Evolutionary conservation across 495 filamentous ascomycete genomes (phyloP), one percentile per base, ranked within the genome.

Genomic region (Neurospora sp.): DNA sequence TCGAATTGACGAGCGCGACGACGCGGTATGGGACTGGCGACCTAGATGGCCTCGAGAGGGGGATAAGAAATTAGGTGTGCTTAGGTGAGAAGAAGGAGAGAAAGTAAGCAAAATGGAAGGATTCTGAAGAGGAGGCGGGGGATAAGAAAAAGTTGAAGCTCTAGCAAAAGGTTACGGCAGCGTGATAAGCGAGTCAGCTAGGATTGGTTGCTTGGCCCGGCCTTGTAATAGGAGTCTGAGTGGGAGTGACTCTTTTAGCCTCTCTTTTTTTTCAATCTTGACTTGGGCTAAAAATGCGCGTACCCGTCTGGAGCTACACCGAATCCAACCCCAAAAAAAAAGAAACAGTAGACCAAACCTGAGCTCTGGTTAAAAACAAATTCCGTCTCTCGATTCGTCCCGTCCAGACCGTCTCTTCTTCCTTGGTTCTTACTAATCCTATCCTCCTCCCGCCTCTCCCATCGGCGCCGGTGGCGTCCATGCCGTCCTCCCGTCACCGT

Each of bases 1-100:
- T 73, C 75, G 73, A 76, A 79, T 82, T 76, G 78, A 72, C 72
- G 72, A 73, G 75, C 74, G 68, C 38, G 72, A 61, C 44, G 70
- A 47, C 40, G 69, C 39, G 47, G 27, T 65, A 65, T 22, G 71
- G 40, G 42, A 70, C 38, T 9, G 71, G 59, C 38, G 39, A 71
- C 31, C n/a, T 37, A 38, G 27, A 59, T 27, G 39, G 47, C 37
- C 44, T 42, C 12, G 45, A 40, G 68, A 74, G 70, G 53, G 14
- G 42, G 53, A 31, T 61, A 38, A 68, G 20, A 71, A 35, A 70
- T 47, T 27, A 70, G 39, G n/a, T 45, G 39, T 72, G 45, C 40
- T 68, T n/a, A 47, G 41, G 71, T 39, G 45, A 70, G 37, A 73
- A 39, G 4, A 39, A 45, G 18, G 38, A 47, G 9, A 18, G 39